Base-by-base conservation (phyloP, 140 eudicot species). In the Senecio squalidus region DNA sequence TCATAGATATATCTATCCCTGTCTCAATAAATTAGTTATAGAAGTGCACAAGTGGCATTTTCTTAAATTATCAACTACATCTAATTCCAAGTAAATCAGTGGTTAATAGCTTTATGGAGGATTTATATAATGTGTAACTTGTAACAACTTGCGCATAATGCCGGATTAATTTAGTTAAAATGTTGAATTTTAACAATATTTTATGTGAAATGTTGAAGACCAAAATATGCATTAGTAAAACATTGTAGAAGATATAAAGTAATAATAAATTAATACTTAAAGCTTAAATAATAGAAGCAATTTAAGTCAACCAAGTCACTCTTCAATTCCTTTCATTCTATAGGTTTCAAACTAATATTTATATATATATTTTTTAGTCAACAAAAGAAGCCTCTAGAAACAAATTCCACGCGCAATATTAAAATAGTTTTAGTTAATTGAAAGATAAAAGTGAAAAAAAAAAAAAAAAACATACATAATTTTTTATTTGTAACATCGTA, bases 81-180 rank as follows among this genome's bases (percentile, higher is more conserved):
- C 59, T 27, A 27, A 27, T n/a, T 26, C 40, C 41, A 27, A 28
- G 23, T 16, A n/a, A 28, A 26, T 28, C n/a, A 27, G 28, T 28
- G 34, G 58, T 51, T 27, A 53, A n/a, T n/a, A 39, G 27, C 58
- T 53, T 53, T 58, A 16, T 21, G 11, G 4, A 14, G 17, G 36
- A 2, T 15, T 20, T n/a, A 40, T 9, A 59, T 8, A n/a, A 25
- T 28, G 33, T 59, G 39, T 59, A 59, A 15, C 14, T 25, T 39
- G 39, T 44, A 40, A 59, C 53, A 24, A 59, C 53, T 41, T 59
- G 66, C 34, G n/a, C 25, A 41, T 28, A 24, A n/a, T 39, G 34
- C 13, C 8, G n/a, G 20, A 23, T 40, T 59, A 25, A 6, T 38
- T 40, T 15, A 15, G 40, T 24, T 22, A 15, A 16, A 39, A 40